Percentiles rank a stretch among this genome's conserved stretches.
phyloP scores from a whole-genome alignment of 2,329 filamentous ascomycete species.

The Colletotrichum aenigma region DNA sequence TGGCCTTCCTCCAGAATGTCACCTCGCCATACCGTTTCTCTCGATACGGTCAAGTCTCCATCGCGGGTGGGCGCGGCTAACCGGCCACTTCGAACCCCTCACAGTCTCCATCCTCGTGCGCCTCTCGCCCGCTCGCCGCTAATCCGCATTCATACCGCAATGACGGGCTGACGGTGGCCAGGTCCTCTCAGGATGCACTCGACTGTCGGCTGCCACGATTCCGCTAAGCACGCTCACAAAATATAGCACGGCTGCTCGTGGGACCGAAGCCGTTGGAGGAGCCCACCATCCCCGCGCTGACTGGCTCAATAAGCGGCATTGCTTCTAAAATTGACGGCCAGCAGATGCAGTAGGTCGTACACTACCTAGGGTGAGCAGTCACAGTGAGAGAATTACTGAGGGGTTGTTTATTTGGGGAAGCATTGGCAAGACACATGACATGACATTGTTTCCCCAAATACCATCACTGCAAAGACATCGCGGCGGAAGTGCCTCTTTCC shows the following conservation, averaged over 20 bases:
- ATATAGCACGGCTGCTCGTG: conserved; percentile 13
- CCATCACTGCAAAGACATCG: neutral
- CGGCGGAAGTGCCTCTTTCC: neutral
- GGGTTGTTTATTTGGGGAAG: conserved; percentile 1
- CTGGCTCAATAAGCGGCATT: conserved; percentile 15
- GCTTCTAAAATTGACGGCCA: neutral
- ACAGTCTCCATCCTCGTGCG: neutral
- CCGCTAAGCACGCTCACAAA: neutral
- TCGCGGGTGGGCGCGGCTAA: conserved; percentile 20
- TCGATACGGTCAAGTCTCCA: neutral
- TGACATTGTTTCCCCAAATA: neutral
- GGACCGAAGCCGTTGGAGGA: neutral
- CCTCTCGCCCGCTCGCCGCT: neutral
- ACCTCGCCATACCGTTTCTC: neutral
- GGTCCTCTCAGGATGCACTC: neutral
- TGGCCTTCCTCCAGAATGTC: neutral
- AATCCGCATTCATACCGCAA: neutral
- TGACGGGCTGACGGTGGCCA: conserved; percentile 5
- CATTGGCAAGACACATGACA: neutral
- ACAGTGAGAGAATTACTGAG: neutral
- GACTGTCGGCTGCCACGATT: conserved; percentile 1
- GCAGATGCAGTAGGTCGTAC: neutral
- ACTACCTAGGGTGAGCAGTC: neutral
- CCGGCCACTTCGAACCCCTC: neutral
- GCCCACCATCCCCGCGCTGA: neutral